Evolutionary conservation across 257 asterid species (phyloP), one percentile per base, ranked within the genome.

Genomic region (Nicotiana sylvestris): DNA sequence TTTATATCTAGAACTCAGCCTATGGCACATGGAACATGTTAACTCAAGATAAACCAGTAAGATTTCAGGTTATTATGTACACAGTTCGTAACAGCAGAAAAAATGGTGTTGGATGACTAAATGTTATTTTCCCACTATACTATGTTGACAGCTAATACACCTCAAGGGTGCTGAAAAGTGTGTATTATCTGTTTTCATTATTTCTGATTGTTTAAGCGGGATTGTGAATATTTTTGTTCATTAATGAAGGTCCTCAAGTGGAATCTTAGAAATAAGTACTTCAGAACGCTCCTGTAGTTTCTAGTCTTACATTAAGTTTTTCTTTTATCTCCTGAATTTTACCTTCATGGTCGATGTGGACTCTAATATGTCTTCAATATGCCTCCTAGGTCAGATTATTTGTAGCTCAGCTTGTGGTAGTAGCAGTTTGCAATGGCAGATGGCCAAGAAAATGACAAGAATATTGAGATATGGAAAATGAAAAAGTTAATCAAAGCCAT

Each of bases 301-400:
- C 62, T 74, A 27, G 15, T 46, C 62, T 74, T 27, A 51, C 43
- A 74, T 74, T 13, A 74, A 13, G 62, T 30, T 49, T 49, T 39
- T 74, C 43, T 9, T 6, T 74, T 74, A 74, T 74, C 43, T 74
- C 56, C 64, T 74, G 64, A 16, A 74, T 74, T 51, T 74, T 27
- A 27, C 43, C 7, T 51, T 51, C 64, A 13, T 35, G 64, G 16
- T 74, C 29, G 21, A 7, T 8, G 37, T 1, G 46, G 66, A 81
- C 74, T 51, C 46, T 66, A 51, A 66, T 66, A 30, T 39, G 27
- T 39, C 61, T 39, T 79, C 68, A 21, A 21, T 78, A 27, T 81
- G 78, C 66, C 60, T 49, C 60, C 39, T 46, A 66, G 83, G 78
- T 25, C 55, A 83, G 90, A 82, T 74, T 61, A 43, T 78, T 67